Percentiles rank a stretch among this genome's conserved stretches.
Conservation (phyloP, 2,329 filamentous ascomycete species). For the Hymenoscyphus infarciens region DNA sequence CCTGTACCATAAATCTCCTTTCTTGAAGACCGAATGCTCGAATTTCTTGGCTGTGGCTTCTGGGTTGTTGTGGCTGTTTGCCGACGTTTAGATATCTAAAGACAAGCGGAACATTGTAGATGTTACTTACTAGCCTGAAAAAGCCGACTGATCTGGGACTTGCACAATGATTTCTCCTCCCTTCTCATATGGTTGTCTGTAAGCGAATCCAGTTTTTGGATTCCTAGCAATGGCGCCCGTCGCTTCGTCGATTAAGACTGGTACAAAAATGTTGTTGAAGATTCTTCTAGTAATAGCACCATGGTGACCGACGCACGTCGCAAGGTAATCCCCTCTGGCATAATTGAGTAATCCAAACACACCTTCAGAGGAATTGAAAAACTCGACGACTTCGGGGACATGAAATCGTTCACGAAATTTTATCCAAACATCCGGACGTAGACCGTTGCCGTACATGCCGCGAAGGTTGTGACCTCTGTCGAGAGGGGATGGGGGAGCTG, state of each 20-base stretch:
- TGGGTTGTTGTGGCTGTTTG: slow-evolving; percentile 51
- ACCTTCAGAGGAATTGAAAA: slow-evolving; percentile 76
- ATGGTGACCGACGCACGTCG: slow-evolving; percentile 67
- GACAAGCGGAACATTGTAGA: background rate
- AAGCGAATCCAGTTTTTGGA: slow-evolving; percentile 63
- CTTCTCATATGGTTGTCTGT: slow-evolving; percentile 57
- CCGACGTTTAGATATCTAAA: background rate
- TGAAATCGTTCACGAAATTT: slow-evolving; percentile 61
- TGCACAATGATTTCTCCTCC: slow-evolving; percentile 74
- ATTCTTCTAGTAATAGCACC: slow-evolving; percentile 55
- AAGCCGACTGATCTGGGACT: slow-evolving; percentile 49
- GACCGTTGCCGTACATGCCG: slow-evolving; percentile 62
- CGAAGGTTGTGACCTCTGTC: slow-evolving; percentile 57
- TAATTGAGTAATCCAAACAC: slow-evolving; percentile 60
- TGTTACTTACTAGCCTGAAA: slow-evolving; percentile 57
- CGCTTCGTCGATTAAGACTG: slow-evolving; percentile 65
- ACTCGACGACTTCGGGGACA: slow-evolving; percentile 62
- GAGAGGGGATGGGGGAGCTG: slow-evolving; percentile 59
- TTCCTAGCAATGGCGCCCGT: slow-evolving; percentile 65
- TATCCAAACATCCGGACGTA: slow-evolving; percentile 65
- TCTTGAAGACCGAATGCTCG: slow-evolving; percentile 58
- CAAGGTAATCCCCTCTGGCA: slow-evolving; percentile 58
- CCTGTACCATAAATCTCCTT: slow-evolving; percentile 63
- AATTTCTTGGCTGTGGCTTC: slow-evolving; percentile 66
- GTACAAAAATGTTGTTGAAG: slow-evolving; percentile 54